Evolutionary conservation across 2,329 filamentous ascomycete genomes (phyloP).

Genomic region (Nigrospora sphaerica): DNA sequence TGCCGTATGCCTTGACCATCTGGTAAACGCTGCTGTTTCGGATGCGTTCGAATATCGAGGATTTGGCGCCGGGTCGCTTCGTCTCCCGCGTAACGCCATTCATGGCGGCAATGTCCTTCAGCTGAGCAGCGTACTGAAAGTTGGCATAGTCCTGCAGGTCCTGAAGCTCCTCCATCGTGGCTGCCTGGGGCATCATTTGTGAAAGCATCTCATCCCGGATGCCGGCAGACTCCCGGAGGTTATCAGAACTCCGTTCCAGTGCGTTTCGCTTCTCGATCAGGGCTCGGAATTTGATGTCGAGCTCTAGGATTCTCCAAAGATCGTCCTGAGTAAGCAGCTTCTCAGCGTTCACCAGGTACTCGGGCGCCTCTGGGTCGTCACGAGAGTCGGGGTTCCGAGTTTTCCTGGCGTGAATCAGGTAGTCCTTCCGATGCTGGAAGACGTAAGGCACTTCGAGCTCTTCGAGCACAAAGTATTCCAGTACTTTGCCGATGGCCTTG

Average conservation of each 20-base stretch:
- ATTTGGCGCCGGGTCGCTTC: constrained; percentile 78
- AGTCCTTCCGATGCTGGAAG: constrained; percentile 96
- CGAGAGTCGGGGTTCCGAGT: constrained; percentile 50
- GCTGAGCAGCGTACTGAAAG: constrained; percentile 79
- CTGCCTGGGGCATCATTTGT: constrained; percentile 71
- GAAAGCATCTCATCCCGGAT: constrained; percentile 71
- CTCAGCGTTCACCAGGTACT: constrained; percentile 71
- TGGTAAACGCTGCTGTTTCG: constrained; percentile 72
- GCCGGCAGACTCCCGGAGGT: constrained; percentile 53
- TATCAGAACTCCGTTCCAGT: constrained; percentile 71
- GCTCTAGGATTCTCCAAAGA: constrained; percentile 88
- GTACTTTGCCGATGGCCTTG: constrained; percentile 80
- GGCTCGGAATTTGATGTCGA: constrained; percentile 91
- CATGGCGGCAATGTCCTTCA: constrained; percentile 70
- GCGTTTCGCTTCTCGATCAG: constrained; percentile 87
- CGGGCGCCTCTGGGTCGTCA: constrained; percentile 62
- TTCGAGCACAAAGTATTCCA: constrained; percentile 92
- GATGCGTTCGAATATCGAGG: constrained; percentile 75
- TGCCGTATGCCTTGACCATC: constrained; percentile 83
- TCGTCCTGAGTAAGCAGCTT: constrained; percentile 90
- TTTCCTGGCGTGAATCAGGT: constrained; percentile 83
- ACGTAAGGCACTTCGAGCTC: constrained; percentile 96
- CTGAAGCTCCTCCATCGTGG: constrained; percentile 90
- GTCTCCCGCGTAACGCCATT: constrained; percentile 57
- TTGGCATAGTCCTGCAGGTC: constrained; percentile 95